Conservation (phyloP, 805 yeast species). For the Komagataella populi region DNA sequence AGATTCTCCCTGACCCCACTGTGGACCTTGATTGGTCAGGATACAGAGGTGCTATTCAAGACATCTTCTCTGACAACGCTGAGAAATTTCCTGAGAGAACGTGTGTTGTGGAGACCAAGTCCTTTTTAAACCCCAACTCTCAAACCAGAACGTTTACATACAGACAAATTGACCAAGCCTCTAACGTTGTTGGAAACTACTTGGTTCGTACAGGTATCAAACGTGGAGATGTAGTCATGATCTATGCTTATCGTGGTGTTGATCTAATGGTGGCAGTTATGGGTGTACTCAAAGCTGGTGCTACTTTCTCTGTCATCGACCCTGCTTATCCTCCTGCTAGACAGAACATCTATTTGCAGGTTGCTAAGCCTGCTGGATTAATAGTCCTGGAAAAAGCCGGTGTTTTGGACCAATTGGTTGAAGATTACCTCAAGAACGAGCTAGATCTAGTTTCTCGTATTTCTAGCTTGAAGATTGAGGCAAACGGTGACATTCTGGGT, state of each 20-base stretch:
- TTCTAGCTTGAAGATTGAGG: conserved; percentile 65
- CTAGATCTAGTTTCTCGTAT: conserved; percentile 60
- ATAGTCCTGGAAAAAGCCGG: conserved; percentile 91
- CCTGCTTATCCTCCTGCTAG: conserved; percentile 99
- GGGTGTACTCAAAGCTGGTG: conserved; percentile 98
- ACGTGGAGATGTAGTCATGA: conserved; percentile 93
- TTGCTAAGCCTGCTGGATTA: conserved; percentile 86
- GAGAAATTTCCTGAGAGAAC: conserved; percentile 70
- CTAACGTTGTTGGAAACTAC: conserved; percentile 87
- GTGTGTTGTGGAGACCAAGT: conserved; percentile 87
- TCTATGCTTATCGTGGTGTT: conserved; percentile 95
- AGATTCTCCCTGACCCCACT: conserved; percentile 76
- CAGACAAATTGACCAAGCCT: conserved; percentile 80
- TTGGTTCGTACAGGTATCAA: conserved; percentile 68
- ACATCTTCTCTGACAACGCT: conserved; percentile 84
- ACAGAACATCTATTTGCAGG: conserved; percentile 85
- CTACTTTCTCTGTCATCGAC: conserved; percentile 95
- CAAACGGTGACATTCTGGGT: conserved; percentile 61
- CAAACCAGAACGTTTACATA: conserved; percentile 69
- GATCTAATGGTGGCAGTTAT: conserved; percentile 93
- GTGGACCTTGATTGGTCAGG: conserved; percentile 79
- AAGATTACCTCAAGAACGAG: conserved; percentile 61
- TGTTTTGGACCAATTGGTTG: conserved; percentile 59
- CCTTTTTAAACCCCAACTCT: conserved; percentile 37
- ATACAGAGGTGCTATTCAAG: conserved; percentile 93